Evolutionary conservation across 805 yeast genomes (phyloP).

Genomic region (Candida saitoana): DNA sequence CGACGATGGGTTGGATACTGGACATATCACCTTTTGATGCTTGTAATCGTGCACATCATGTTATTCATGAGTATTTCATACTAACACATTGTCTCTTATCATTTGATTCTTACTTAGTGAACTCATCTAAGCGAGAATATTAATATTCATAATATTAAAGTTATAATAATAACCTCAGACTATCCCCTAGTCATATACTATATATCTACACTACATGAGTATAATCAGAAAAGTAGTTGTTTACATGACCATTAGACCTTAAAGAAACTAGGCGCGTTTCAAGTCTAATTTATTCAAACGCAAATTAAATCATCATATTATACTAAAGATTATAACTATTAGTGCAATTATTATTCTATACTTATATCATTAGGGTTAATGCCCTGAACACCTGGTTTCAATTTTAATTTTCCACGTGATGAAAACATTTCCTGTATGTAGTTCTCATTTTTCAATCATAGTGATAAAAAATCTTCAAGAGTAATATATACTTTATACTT

Average conservation of each 20-base stretch:
- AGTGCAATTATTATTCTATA: too few species aligned
- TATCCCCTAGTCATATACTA: too few species aligned
- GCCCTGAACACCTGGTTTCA: neutral
- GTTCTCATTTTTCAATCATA: neutral
- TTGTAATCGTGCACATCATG: too few species aligned
- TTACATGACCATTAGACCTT: slow-evolving; percentile 14
- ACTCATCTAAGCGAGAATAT: too few species aligned
- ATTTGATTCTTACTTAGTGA: too few species aligned
- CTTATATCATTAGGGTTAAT: too few species aligned
- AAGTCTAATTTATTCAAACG: slow-evolving; percentile 40
- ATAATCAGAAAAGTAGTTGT: neutral
- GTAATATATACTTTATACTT: neutral
- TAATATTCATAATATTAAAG: too few species aligned
- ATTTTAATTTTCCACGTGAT: neutral
- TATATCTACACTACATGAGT: neutral
- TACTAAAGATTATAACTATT: neutral
- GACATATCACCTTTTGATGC: too few species aligned
- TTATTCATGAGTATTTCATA: too few species aligned
- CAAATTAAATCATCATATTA: slow-evolving; percentile 43
- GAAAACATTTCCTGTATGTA: neutral
- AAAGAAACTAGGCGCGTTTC: slow-evolving; percentile 47
- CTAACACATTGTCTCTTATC: too few species aligned
- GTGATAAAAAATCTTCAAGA: neutral
- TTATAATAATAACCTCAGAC: too few species aligned
- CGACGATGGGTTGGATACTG: too few species aligned